Conservation (phyloP, 2,329 filamentous ascomycete genomes). For the Phaeoacremonium minimum region DNA sequence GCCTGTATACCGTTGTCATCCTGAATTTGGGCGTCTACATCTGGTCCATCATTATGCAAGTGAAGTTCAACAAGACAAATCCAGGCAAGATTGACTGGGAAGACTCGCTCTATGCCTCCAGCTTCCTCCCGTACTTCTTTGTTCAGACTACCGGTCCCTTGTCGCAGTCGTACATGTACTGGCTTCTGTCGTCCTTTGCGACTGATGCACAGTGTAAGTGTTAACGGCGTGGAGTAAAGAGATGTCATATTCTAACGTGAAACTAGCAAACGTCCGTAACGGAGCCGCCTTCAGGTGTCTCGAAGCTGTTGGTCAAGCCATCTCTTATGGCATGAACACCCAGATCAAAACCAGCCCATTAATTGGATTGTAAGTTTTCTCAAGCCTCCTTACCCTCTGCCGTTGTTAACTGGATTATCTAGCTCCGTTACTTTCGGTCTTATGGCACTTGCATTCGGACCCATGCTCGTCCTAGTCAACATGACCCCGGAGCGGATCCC, state of each 20-base stretch:
- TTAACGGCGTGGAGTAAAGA: too few relatives aligned
- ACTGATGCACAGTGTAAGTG: slow-evolving; percentile 30
- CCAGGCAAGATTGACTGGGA: slow-evolving; percentile 43
- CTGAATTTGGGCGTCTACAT: slow-evolving; percentile 43
- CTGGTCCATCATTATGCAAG: slow-evolving; percentile 44
- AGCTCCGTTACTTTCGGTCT: slow-evolving; percentile 33
- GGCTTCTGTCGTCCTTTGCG: slow-evolving; percentile 35
- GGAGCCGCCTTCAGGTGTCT: slow-evolving; percentile 34
- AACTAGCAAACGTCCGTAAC: slow-evolving; percentile 32
- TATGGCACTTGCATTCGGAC: slow-evolving; percentile 25
- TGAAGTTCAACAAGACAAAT: slow-evolving; percentile 26
- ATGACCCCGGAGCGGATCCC: slow-evolving; percentile 32
- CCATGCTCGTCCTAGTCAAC: slow-evolving; percentile 33
- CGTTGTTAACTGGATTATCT: too few relatives aligned
- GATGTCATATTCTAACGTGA: slow-evolving; percentile 24
- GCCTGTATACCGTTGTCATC: slow-evolving; percentile 37
- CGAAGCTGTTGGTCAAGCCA: slow-evolving; percentile 32
- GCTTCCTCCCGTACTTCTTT: slow-evolving; percentile 44
- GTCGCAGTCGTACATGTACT: slow-evolving; percentile 40
- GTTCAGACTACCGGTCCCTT: slow-evolving; percentile 33
- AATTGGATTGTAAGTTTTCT: slow-evolving; percentile 28
- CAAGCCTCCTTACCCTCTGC: not conserved
- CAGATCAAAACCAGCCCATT: slow-evolving; percentile 28
- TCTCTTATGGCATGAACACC: slow-evolving; percentile 35
- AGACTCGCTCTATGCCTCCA: slow-evolving; percentile 31